Evolutionary conservation across 2,329 filamentous ascomycete species (phyloP).

Genomic region (Elsinoe australis): DNA sequence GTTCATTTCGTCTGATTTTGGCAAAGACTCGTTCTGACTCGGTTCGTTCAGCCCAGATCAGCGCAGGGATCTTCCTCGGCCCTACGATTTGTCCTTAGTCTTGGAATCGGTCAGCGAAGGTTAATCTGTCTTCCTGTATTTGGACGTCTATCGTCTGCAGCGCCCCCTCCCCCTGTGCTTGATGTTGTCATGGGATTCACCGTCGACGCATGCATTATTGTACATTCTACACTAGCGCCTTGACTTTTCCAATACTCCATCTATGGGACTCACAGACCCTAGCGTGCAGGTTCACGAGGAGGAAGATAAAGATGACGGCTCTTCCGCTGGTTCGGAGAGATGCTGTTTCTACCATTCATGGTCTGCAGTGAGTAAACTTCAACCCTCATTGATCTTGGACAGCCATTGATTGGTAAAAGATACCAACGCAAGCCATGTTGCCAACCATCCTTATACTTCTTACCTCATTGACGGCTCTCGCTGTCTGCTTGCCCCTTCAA

Average conservation of each 20-base stretch:
- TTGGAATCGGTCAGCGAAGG: slow-evolving; percentile 12
- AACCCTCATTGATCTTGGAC: background rate
- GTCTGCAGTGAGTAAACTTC: background rate
- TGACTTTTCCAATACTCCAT: slow-evolving; percentile 1
- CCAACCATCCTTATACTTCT: slow-evolving; percentile 5
- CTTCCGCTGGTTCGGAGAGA: background rate
- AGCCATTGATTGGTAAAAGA: background rate
- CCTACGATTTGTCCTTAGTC: background rate
- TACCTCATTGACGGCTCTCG: slow-evolving; percentile 9
- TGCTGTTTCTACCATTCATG: slow-evolving; percentile 4
- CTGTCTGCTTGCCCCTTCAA: slow-evolving; percentile 1
- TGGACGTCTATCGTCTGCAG: background rate
- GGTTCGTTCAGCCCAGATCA: slow-evolving; percentile 7
- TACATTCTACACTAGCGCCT: slow-evolving; percentile 1
- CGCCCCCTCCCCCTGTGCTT: background rate
- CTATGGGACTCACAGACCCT: slow-evolving; percentile 3
- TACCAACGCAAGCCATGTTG: slow-evolving; percentile 7
- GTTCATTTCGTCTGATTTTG: slow-evolving; percentile 1
- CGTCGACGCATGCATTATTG: slow-evolving; percentile 2
- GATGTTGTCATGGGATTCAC: slow-evolving; percentile 14
- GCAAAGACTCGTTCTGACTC: background rate
- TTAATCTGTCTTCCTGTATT: background rate
- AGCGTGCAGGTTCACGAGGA: slow-evolving; percentile 5
- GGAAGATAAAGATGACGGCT: slow-evolving; percentile 3
- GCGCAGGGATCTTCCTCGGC: slow-evolving; percentile 2